These are phyloP conservation scores for Coniella vitis DNA, from an alignment of 2,329 filamentous ascomycete genomes.

Conservation along the genomic window DNA sequence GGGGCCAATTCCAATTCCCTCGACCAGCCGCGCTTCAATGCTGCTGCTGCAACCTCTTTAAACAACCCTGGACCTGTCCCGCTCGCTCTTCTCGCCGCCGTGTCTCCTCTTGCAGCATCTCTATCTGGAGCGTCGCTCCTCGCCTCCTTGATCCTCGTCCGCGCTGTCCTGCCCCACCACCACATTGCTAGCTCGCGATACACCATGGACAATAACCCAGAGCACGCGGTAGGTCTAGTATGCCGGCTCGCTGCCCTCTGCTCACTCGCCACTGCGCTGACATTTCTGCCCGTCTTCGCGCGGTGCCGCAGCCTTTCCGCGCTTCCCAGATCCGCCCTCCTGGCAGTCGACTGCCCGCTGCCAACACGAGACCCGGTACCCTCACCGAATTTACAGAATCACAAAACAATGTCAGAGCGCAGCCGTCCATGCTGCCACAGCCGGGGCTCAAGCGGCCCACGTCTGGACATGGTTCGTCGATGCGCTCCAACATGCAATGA, in stretches of 20 bases:
- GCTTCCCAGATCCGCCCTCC: conserved; percentile 20
- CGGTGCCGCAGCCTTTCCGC: conserved; percentile 16
- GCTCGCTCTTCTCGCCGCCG: conserved; percentile 14
- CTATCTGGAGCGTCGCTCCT: conserved; percentile 17
- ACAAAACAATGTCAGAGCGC: conserved; percentile 50
- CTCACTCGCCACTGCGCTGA: neutral
- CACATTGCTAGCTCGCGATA: conserved; percentile 20
- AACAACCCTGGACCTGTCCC: neutral
- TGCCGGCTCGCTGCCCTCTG: neutral
- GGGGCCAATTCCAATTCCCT: neutral
- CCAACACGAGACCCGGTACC: conserved; percentile 19
- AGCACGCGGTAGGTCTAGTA: conserved; percentile 27
- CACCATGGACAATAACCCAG: conserved; percentile 28
- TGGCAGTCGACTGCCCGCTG: conserved; percentile 18
- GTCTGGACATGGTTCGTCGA: conserved; percentile 23
- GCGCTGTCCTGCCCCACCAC: conserved; percentile 14
- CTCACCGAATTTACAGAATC: conserved; percentile 53
- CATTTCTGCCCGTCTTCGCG: neutral
- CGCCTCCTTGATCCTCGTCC: conserved; percentile 16
- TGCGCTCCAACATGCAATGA: neutral
- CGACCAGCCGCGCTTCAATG: neutral
- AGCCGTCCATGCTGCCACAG: conserved; percentile 34
- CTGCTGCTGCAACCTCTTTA: neutral
- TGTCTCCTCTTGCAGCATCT: conserved; percentile 16
- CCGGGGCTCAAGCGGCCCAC: conserved; percentile 41